Percentiles rank a stretch among this genome's conserved stretches.
These are phyloP conservation scores for Tardiomyces blankii DNA, from an alignment of 1,139 yeast genomes.

Conservation along the genomic window DNA sequence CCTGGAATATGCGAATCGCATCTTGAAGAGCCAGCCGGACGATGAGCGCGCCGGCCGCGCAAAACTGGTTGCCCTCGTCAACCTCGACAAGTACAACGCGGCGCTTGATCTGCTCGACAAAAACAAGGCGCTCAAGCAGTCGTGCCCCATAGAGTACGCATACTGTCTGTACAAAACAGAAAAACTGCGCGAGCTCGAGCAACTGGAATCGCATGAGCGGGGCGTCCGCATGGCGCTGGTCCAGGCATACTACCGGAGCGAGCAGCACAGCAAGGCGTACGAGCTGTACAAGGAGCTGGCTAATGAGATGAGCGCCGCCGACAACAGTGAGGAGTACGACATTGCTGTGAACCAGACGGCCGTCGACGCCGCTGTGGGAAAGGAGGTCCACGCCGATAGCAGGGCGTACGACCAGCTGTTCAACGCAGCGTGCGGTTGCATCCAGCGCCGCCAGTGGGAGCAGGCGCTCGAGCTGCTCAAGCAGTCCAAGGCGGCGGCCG, in stretches of 20 bases:
- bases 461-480: conserved; percentile 39
- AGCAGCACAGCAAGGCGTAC: conserved; percentile 45
- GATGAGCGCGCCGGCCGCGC: conserved; percentile 47
- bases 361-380: conserved; percentile 41
- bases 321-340: conserved; percentile 38
- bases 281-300: conserved; percentile 43
- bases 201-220: conserved; percentile 24
- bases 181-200: conserved; percentile 29
- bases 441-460: conserved; percentile 35
- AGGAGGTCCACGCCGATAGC: conserved; percentile 9
- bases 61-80: conserved; percentile 59
- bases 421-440: conserved; percentile 52
- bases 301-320: conserved; percentile 6
- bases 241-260: conserved; percentile 63
- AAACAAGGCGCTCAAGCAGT: conserved; percentile 5
- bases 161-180: conserved; percentile 44
- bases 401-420: conserved; percentile 48
- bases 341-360: conserved; percentile 62
- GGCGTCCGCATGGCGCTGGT: conserved; percentile 72
- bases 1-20: conserved; percentile 32
- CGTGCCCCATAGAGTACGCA: conserved; percentile 38
- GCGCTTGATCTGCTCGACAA: conserved; percentile 35
- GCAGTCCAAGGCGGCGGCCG: conserved; percentile 38
- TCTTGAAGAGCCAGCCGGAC: conserved; percentile 32
- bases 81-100: conserved; percentile 53